Evolutionary conservation across 108 stramenopile genomes (phyloP).

Genomic region (Fistulifera pelliculosa): DNA sequence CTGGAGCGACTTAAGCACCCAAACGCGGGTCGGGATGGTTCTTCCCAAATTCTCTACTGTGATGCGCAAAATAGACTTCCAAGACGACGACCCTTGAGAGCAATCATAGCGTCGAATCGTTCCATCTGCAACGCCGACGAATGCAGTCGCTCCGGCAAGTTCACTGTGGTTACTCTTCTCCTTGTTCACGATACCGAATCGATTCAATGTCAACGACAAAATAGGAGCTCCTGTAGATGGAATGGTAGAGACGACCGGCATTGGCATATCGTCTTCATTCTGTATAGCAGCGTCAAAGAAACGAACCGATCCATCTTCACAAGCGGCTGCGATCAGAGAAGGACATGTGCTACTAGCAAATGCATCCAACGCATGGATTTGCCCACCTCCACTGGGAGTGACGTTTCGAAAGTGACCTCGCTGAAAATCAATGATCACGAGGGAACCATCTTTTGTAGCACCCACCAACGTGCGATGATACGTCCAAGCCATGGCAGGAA

Average conservation of each 20-base stretch:
- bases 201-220: slow-evolving; percentile 75
- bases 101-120: slow-evolving; percentile 70
- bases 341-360: slow-evolving; percentile 1
- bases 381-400: slow-evolving; percentile 68
- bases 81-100: slow-evolving; percentile 17
- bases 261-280: slow-evolving; percentile 1
- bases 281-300: slow-evolving; percentile 43
- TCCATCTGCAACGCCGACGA: slow-evolving; percentile 88
- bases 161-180: slow-evolving; percentile 4
- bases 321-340: slow-evolving; percentile 41
- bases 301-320: slow-evolving; percentile 69
- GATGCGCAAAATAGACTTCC: slow-evolving; percentile 67
- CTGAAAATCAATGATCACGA: slow-evolving; percentile 66
- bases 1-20: slow-evolving; percentile 69
- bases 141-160: slow-evolving; percentile 56
- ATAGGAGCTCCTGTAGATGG: slow-evolving; percentile 71
- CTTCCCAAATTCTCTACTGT: slow-evolving; percentile 74
- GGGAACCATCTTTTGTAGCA: slow-evolving; percentile 64
- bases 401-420: slow-evolving; percentile 33
- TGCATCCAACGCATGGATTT: slow-evolving; percentile 52
- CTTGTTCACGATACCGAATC: slow-evolving; percentile 12
- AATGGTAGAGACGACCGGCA: slow-evolving; percentile 56
- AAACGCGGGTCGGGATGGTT: slow-evolving; percentile 66
- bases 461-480: slow-evolving; percentile 36
- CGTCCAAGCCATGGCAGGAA: slow-evolving; percentile 45